Conservation (phyloP, 2,329 filamentous ascomycete species). For the Penicillium hesseltinei region DNA sequence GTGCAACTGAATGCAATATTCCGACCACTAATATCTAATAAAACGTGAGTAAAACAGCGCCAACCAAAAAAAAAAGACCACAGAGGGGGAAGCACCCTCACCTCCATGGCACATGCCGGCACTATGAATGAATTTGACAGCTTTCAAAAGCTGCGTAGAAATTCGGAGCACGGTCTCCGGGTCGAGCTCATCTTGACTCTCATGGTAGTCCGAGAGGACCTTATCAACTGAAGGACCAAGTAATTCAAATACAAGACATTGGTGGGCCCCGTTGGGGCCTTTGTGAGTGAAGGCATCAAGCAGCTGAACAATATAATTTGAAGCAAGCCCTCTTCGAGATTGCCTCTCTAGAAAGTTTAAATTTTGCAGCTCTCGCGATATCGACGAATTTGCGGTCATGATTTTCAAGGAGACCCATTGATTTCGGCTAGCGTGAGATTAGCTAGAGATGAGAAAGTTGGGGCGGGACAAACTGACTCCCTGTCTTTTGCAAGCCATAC, state of each 20-base stretch:
- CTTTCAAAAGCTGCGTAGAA: constrained; percentile 29
- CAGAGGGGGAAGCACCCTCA: constrained; percentile 13
- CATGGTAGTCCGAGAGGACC: constrained; percentile 24
- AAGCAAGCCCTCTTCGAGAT: constrained; percentile 14
- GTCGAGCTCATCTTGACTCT: constrained; percentile 20
- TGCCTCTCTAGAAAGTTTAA: constrained; percentile 15
- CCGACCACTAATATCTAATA: constrained; percentile 27
- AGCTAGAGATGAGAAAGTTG: not conserved
- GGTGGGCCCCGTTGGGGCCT: constrained; percentile 37
- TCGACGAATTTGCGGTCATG: constrained; percentile 24
- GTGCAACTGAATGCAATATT: constrained; percentile 29
- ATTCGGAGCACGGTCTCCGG: constrained; percentile 28
- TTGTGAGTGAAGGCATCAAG: constrained; percentile 32
- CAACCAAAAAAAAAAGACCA: not conserved
- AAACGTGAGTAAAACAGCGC: constrained; percentile 10
- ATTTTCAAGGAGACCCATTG: constrained; percentile 38
- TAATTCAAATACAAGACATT: constrained; percentile 36
- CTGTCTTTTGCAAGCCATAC: constrained; percentile 46
- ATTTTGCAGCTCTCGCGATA: constrained; percentile 22
- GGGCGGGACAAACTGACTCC: constrained; percentile 17
- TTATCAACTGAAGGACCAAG: constrained; percentile 31
- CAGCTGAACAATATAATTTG: constrained; percentile 29
- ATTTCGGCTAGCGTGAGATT: constrained; percentile 13
- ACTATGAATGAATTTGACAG: constrained; percentile 29
- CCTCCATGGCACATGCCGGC: constrained; percentile 33